phyloP scores from a whole-genome alignment of 805 yeast genomes.

The Candida maltosa region DNA sequence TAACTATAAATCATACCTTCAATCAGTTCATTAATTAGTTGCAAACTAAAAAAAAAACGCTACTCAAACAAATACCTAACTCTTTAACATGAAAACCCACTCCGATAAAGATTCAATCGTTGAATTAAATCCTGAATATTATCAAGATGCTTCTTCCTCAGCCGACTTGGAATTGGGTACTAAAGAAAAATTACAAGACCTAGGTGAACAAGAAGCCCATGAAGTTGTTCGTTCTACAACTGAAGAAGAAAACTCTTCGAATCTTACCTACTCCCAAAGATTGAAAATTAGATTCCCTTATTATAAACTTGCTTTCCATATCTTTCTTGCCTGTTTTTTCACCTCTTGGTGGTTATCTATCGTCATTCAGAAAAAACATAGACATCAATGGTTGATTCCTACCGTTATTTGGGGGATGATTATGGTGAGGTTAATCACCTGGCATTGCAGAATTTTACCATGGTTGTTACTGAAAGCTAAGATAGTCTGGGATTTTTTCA shows the following conservation, averaged over 20 bases:
- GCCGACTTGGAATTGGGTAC: too few relatives aligned
- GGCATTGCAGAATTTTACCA: constrained; percentile 36
- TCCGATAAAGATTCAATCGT: too few relatives aligned
- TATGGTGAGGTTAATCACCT: constrained; percentile 49
- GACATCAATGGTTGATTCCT: constrained; percentile 57
- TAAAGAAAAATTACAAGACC: constrained; percentile 1
- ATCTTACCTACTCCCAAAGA: too few relatives aligned
- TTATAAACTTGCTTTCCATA: constrained; percentile 13
- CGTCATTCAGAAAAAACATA: constrained; percentile 45
- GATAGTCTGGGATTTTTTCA: constrained; percentile 27
- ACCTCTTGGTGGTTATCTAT: constrained; percentile 60
- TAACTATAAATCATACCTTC: constrained; percentile 9
- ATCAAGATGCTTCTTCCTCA: too few relatives aligned
- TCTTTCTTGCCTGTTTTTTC: constrained; percentile 36
- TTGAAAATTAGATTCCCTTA: constrained; percentile 14
- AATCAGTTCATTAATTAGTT: constrained; percentile 8
- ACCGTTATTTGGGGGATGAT: constrained; percentile 50
- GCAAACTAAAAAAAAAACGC: too few relatives aligned
- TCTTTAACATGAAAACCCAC: neutral
- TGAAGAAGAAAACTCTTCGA: too few relatives aligned
- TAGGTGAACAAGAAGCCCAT: neutral
- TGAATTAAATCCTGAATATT: too few relatives aligned
- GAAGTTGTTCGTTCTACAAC: too few relatives aligned
- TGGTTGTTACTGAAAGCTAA: constrained; percentile 16
- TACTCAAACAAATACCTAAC: neutral